Base-by-base conservation (phyloP, 306 rosid genomes). In the Prunus mongolica region DNA sequence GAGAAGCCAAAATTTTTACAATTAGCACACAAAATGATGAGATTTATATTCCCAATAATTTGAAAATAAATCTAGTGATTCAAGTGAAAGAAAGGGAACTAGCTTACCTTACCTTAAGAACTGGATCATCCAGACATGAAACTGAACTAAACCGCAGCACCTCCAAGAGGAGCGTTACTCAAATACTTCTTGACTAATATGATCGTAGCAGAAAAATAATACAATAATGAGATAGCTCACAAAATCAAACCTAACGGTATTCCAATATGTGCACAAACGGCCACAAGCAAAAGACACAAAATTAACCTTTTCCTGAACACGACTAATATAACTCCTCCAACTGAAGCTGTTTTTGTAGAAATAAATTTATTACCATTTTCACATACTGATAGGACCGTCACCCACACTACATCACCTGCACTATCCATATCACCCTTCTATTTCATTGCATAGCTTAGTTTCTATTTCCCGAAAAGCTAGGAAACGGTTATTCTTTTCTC, bases 131-230 rank as follows among this genome's bases (percentile, higher is more conserved):
- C 82, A 94, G 80, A 81, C 93, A 82, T 10, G 97, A 94, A 67
- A 85, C 86, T 34, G 98, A 13, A 73, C 95, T 97, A 78, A 94
- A 94, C 98, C 1, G 88, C 85, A 46, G 93, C 97, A 75, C 98
- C 98, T 45, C 97, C 96, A 3, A 94, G 79, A 28, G 98, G 97
- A 64, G 98, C 92, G 87, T 92, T 22, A 22, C 22, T 22, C 22
- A 22, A 22, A 22, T 22, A 22, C 22, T 22, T 22, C 22, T 22
- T 22, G 22, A 22, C 22, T 0, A 22, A 22, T 22, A 22, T 22
- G 22, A 22, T 22, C 22, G 22, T 22, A 22, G 98, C 72, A 28
- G 51, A 71, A 12, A 6, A 5, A 24, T 24, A 22, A 22, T 22
- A 22, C 22, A 22, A 22, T 22, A 22, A 22, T 22, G 22, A 0